These are phyloP conservation scores for Balansia obtecta DNA, from an alignment of 2,329 filamentous ascomycete genomes.

Conservation along the genomic window DNA sequence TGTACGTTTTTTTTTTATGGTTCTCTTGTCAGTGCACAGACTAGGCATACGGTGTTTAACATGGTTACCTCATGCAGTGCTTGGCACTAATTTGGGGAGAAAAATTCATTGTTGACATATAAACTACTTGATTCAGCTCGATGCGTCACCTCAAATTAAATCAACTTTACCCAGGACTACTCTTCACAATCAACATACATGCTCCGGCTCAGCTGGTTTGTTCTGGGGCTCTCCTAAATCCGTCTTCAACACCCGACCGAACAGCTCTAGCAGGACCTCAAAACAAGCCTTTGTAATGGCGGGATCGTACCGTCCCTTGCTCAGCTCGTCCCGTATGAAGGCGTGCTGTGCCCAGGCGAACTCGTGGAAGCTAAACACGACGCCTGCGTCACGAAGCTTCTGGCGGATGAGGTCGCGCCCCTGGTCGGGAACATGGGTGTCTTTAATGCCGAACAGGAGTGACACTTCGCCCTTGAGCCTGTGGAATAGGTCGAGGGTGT, in stretches of 20 bases:
- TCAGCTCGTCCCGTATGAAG: constrained; percentile 85
- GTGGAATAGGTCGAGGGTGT: constrained; percentile 41
- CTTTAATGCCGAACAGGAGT: constrained; percentile 86
- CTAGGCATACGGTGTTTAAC: too few species aligned
- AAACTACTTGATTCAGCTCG: too few species aligned
- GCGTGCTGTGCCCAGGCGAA: constrained; percentile 90
- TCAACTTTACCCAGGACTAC: too few species aligned
- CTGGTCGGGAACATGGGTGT: constrained; percentile 76
- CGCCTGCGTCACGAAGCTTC: constrained; percentile 65
- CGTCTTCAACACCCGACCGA: constrained; percentile 63
- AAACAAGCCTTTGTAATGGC: constrained; percentile 80
- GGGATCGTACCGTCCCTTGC: constrained; percentile 88
- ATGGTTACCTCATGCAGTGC: too few species aligned
- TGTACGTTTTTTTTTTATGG: too few species aligned
- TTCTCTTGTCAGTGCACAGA: too few species aligned
- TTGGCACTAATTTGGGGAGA: too few species aligned
- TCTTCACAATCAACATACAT: constrained; percentile 45
- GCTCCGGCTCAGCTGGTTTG: constrained; percentile 50
- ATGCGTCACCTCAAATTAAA: too few species aligned
- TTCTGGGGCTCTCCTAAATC: constrained; percentile 62
- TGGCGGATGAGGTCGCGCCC: constrained; percentile 75
- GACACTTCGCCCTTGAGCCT: constrained; percentile 73
- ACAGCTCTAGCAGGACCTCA: constrained; percentile 78
- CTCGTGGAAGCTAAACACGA: constrained; percentile 74
- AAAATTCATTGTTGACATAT: too few species aligned